Base-by-base conservation (phyloP, 2,329 filamentous ascomycete genomes). In the Botryosphaeria dothidea region DNA sequence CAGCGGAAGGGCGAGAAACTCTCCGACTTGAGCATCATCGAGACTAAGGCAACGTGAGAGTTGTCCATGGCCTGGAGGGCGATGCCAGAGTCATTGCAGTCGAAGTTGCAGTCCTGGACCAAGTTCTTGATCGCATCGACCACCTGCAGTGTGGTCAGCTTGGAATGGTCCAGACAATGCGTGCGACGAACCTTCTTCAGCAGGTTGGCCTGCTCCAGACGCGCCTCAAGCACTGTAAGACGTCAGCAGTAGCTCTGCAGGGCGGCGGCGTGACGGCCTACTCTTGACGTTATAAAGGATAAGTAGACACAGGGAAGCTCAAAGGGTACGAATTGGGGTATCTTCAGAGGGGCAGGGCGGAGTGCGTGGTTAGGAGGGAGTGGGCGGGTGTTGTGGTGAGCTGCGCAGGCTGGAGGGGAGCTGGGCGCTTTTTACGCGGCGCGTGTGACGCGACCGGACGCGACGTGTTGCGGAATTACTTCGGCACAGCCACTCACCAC, bases 21-120 rank as follows among this genome's bases (percentile, higher is more conserved):
- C 78, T 98, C 95, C 67, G 94, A 91, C 83, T 95, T 95, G 79
- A 99, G 91, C 86, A 96, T 89, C 95, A 99, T 99, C 70, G 95
- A 97, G 62, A 99, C 95, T 64, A 99, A 92, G 68, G 95, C 95
- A 73, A 99, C 95, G 82, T 99, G 95, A 58, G 93, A 98, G 88
- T 98, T 99, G 85, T 99, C 95, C 96, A 99, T 99, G 75, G 95
- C 95, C 82, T 99, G 95, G 65, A 99, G 91, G 60, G 94, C 93
- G 75, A 99, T 95, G 68, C 95, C 95, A 64, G 92, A 94, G 86
- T 99, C 96, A 90, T 98, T 99, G 90, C 96, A 99, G 86, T 99
- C 95, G 83, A 99, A 99, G 84, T 99, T 99, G 89, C 95, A 99
- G 83, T 99, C 95, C 82, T 98, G 95, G 62, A 99, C 95, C 60